phyloP scores from a whole-genome alignment of 1,139 yeast species.

The Geotrichum candidum region DNA sequence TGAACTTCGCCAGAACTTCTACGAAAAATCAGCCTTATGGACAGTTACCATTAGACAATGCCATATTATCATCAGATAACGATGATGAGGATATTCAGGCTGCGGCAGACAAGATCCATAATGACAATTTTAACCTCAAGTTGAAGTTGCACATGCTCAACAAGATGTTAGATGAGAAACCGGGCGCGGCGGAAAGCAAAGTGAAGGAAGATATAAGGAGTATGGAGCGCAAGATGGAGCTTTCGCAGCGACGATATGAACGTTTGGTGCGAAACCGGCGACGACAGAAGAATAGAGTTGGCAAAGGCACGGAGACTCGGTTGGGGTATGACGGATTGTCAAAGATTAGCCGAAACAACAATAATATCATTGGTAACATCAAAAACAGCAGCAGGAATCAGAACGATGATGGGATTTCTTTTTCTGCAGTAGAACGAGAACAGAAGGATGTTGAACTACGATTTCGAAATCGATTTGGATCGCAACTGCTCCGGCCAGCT shows the following conservation, averaged over 20 bases:
- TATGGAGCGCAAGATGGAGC: not conserved
- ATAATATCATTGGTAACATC: not conserved
- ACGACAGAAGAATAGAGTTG: not conserved
- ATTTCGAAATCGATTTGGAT: slow-evolving; percentile 9
- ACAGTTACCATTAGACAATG: not conserved
- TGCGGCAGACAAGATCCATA: slow-evolving; percentile 11
- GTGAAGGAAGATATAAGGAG: slow-evolving; percentile 2
- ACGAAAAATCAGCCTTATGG: not conserved
- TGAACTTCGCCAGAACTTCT: not conserved
- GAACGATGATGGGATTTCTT: slow-evolving; percentile 9
- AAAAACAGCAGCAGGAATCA: not conserved
- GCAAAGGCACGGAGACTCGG: not conserved
- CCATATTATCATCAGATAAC: not conserved
- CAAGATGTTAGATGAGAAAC: slow-evolving; percentile 16
- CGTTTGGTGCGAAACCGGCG: slow-evolving; percentile 3
- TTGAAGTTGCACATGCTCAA: slow-evolving; percentile 21
- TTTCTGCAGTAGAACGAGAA: slow-evolving; percentile 15
- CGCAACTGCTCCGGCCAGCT: not conserved
- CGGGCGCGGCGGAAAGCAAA: not conserved
- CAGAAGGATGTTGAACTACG: slow-evolving; percentile 10
- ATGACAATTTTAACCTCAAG: slow-evolving; percentile 23
- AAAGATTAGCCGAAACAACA: not conserved
- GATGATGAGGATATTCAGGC: slow-evolving; percentile 11
- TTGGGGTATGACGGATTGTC: not conserved
- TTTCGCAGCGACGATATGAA: slow-evolving; percentile 2